These are phyloP conservation scores for Bolboschoenoplectus hybrid DNA, from an alignment of 202 grass and related monocot species.

Conservation along the genomic window DNA sequence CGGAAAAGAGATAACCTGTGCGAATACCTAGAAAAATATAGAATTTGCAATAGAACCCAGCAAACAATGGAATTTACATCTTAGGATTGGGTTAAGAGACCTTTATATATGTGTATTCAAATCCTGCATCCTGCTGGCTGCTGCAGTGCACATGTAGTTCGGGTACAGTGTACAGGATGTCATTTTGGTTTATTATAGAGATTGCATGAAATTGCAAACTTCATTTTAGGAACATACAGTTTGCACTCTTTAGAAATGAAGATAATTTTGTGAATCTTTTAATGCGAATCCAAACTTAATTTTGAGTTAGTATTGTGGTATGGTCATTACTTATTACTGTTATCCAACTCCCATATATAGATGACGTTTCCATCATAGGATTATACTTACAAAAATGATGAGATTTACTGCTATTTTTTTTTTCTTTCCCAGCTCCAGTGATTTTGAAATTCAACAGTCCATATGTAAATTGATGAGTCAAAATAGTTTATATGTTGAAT, in stretches of 20 bases:
- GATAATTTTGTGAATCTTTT: background rate
- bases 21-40: background rate
- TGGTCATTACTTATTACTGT: background rate
- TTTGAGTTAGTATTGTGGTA: background rate
- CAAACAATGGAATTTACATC: background rate
- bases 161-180: background rate
- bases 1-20: background rate
- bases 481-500: background rate
- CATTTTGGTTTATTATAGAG: conserved; percentile 4
- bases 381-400: conserved; percentile 18
- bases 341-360: conserved; percentile 3
- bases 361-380: background rate
- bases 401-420: background rate
- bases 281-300: background rate
- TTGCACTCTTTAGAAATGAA: conserved; percentile 14
- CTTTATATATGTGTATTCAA: background rate
- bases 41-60: conserved; percentile 28
- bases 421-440: background rate
- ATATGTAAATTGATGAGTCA: conserved; percentile 5
- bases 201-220: background rate
- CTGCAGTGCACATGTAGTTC: background rate
- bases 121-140: background rate
- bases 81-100: background rate
- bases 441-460: conserved; percentile 11
- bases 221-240: background rate